Percentiles rank a stretch among this genome's conserved stretches.
phyloP scores from a whole-genome alignment of 108 stramenopile genomes.

The Stephanodiscus triporus region DNA sequence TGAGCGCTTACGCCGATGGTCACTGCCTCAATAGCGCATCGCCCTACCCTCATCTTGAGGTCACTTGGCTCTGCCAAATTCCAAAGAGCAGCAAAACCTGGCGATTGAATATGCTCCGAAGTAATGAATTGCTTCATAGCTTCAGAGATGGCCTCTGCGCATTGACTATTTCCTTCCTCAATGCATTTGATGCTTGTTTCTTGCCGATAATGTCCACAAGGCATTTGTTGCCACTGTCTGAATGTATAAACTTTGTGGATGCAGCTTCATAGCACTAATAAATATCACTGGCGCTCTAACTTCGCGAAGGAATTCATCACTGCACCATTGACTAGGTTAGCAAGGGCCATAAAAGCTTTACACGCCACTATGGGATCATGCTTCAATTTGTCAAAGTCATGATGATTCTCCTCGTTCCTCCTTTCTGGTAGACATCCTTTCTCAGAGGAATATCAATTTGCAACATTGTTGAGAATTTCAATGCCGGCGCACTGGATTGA shows the following conservation, averaged over 20 bases:
- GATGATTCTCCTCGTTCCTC: slow-evolving; percentile 35
- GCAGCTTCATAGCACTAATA: not conserved
- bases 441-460: slow-evolving; percentile 30
- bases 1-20: slow-evolving; percentile 32
- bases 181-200: not conserved
- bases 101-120: slow-evolving; percentile 2
- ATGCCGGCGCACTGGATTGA: slow-evolving; percentile 17
- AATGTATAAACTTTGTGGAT: slow-evolving; percentile 9
- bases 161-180: slow-evolving; percentile 8
- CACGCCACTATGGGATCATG: slow-evolving; percentile 26
- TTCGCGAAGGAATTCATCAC: slow-evolving; percentile 26
- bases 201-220: slow-evolving; percentile 2
- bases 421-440: slow-evolving; percentile 18
- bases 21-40: slow-evolving; percentile 17
- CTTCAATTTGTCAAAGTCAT: slow-evolving; percentile 19
- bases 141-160: slow-evolving; percentile 2
- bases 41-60: slow-evolving; percentile 32
- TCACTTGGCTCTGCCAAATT: slow-evolving; percentile 10
- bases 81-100: slow-evolving; percentile 32
- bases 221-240: slow-evolving; percentile 9
- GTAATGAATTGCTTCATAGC: slow-evolving; percentile 14
- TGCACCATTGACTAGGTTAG: slow-evolving; percentile 41
- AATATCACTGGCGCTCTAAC: slow-evolving; percentile 3
- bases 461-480: slow-evolving; percentile 24
- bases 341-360: slow-evolving; percentile 33